These are phyloP conservation scores for Microcyclospora pomicola DNA, from an alignment of 2,329 filamentous ascomycete species.

Conservation along the genomic window DNA sequence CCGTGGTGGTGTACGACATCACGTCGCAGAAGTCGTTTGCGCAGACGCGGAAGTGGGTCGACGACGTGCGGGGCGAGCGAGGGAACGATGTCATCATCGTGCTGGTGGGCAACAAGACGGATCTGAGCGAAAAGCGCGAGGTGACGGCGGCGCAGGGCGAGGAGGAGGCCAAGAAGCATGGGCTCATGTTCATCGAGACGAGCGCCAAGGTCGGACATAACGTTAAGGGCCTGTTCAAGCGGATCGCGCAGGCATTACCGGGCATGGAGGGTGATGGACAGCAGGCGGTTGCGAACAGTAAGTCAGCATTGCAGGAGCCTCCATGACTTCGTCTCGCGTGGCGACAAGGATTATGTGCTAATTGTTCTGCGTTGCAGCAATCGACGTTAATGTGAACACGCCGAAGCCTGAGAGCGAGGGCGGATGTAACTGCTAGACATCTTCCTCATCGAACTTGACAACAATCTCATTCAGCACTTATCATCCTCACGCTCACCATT, in stretches of 20 bases:
- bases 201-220: constrained; percentile 97
- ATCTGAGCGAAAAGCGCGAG: constrained; percentile 94
- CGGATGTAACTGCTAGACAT: constrained; percentile 22
- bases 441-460: not conserved
- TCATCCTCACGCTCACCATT: too few relatives aligned
- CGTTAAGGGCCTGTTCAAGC: constrained; percentile 92
- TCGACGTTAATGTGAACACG: constrained; percentile 24
- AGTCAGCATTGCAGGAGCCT: constrained; percentile 23
- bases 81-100: constrained; percentile 99
- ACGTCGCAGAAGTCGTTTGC: constrained; percentile 80
- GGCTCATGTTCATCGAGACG: constrained; percentile 97
- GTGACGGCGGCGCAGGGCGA: constrained; percentile 94
- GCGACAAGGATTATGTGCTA: not conserved
- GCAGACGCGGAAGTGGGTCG: constrained; percentile 98
- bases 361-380: constrained; percentile 11
- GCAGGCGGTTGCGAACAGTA: constrained; percentile 67
- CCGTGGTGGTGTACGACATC: constrained; percentile 97
- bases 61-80: constrained; percentile 89
- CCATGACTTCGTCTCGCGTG: too few relatives aligned
- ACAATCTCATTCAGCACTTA: too few relatives aligned
- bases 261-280: constrained; percentile 90
- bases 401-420: constrained; percentile 24
- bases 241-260: constrained; percentile 93
- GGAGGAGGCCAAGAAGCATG: constrained; percentile 95
- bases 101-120: constrained; percentile 96